Conservation (phyloP, 139 green algal species). For the Chlorella vulgaris region DNA sequence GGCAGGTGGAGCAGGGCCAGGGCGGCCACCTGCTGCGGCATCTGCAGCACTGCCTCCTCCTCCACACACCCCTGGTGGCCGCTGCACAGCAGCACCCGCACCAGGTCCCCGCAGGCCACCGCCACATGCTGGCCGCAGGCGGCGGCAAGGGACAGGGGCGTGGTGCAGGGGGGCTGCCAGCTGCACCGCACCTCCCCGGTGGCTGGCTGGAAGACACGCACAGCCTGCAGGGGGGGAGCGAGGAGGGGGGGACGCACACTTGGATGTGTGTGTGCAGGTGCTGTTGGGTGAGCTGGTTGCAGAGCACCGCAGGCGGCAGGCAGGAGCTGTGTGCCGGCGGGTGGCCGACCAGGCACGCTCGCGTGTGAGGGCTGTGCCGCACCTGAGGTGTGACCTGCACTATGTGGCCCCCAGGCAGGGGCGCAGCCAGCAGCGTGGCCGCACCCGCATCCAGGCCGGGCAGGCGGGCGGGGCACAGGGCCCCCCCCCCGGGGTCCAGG, state of each 20-base stretch:
- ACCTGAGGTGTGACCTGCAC: constrained; percentile 34
- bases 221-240: not conserved
- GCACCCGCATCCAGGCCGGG: not conserved
- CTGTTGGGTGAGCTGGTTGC: no score
- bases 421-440: not conserved
- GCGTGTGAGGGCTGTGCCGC: not conserved
- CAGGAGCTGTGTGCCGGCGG: no score
- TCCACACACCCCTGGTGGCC: constrained; percentile 6
- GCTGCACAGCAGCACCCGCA: constrained; percentile 17
- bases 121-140: not conserved
- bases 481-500: no score
- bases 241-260: no score
- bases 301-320: not conserved
- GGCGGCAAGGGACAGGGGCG: not conserved
- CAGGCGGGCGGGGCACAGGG: not conserved
- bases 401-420: constrained; percentile 1
- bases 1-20: constrained; percentile 19
- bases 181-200: not conserved
- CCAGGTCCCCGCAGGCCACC: not conserved
- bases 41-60: not conserved
- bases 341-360: no score
- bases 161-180: not conserved
- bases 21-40: constrained; percentile 24
- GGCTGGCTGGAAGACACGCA: not conserved
- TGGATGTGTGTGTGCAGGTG: no score